Conservation (phyloP, 225 moss, liverwort and hornwort genomes). For the Ulota crispa region DNA sequence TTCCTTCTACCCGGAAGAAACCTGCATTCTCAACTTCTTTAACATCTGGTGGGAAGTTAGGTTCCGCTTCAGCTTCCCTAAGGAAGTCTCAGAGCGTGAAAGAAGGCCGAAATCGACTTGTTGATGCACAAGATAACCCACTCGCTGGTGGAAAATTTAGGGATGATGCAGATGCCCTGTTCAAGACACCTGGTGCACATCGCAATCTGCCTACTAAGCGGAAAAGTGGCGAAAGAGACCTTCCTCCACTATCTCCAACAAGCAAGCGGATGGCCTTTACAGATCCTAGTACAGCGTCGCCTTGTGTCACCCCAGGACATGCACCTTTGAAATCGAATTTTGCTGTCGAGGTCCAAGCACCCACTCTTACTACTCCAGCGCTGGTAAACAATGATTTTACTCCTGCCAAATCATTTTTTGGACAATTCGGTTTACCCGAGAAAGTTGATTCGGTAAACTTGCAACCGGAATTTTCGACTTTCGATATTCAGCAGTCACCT, state of each 20-base stretch:
- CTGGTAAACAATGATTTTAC: constrained; percentile 38
- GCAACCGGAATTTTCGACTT: constrained; percentile 54
- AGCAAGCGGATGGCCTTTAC: constrained; percentile 78
- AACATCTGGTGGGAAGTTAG: constrained; percentile 57
- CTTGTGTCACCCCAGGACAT: constrained; percentile 80
- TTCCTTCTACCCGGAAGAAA: constrained; percentile 61
- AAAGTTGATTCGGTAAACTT: constrained; percentile 57
- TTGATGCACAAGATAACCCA: constrained; percentile 50
- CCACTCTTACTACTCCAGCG: constrained; percentile 29
- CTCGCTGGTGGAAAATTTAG: constrained; percentile 36
- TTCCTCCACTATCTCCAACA: constrained; percentile 76
- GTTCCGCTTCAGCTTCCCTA: constrained; percentile 43
- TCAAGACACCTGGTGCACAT: constrained; percentile 56
- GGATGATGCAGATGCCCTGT: constrained; percentile 54
- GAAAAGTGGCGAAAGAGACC: constrained; percentile 76
- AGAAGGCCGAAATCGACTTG: constrained; percentile 53
- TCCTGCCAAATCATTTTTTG: constrained; percentile 48
- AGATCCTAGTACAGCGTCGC: constrained; percentile 68
- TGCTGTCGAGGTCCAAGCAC: constrained; percentile 48
- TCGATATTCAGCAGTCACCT: constrained; percentile 75
- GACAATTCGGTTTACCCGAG: constrained; percentile 50
- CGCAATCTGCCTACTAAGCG: constrained; percentile 78
- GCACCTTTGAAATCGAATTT: constrained; percentile 65
- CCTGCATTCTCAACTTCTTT: constrained; percentile 76
- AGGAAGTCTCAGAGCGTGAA: constrained; percentile 76